phyloP scores from a whole-genome alignment of 73 alveolate species.

The Effrenium voratum region DNA sequence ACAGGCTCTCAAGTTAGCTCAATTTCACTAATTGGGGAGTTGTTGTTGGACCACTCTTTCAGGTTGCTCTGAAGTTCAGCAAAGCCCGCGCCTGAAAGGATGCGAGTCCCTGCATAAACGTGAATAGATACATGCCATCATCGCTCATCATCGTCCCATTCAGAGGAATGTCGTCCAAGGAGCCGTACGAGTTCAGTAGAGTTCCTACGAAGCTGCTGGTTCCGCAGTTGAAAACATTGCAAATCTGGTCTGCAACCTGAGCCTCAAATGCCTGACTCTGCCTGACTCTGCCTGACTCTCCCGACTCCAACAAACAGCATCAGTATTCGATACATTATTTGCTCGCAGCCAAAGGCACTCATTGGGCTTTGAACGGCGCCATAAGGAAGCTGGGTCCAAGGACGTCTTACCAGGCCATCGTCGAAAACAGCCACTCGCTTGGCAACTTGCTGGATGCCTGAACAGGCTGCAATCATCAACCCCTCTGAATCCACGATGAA shows the following conservation, averaged over 20 bases:
- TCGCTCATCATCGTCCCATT: conserved; percentile 19
- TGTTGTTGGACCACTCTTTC: too few relatives aligned
- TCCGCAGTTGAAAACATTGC: too few relatives aligned
- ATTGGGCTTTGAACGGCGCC: conserved; percentile 20
- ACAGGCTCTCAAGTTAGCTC: too few relatives aligned
- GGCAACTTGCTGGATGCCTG: conserved; percentile 46
- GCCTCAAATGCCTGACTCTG: too few relatives aligned
- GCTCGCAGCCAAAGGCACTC: not conserved
- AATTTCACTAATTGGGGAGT: too few relatives aligned
- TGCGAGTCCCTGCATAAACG: conserved; percentile 4
- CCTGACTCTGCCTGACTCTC: too few relatives aligned
- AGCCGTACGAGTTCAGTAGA: not conserved
- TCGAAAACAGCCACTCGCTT: not conserved
- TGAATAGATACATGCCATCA: conserved; percentile 44
- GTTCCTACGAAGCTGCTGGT: conserved; percentile 21
- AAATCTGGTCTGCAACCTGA: too few relatives aligned
- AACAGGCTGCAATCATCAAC: conserved; percentile 53
- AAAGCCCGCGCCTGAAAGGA: conserved; percentile 64
- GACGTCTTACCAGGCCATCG: not conserved
- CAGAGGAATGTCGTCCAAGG: not conserved
- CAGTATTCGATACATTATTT: too few relatives aligned
- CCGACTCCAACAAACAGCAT: too few relatives aligned
- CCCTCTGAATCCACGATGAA: conserved; percentile 52
- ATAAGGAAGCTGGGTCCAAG: conserved; percentile 23
- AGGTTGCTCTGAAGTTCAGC: too few relatives aligned